These are phyloP conservation scores for Neofusicoccum cordaticola DNA, from an alignment of 2,329 filamentous ascomycete species.

Conservation along the genomic window DNA sequence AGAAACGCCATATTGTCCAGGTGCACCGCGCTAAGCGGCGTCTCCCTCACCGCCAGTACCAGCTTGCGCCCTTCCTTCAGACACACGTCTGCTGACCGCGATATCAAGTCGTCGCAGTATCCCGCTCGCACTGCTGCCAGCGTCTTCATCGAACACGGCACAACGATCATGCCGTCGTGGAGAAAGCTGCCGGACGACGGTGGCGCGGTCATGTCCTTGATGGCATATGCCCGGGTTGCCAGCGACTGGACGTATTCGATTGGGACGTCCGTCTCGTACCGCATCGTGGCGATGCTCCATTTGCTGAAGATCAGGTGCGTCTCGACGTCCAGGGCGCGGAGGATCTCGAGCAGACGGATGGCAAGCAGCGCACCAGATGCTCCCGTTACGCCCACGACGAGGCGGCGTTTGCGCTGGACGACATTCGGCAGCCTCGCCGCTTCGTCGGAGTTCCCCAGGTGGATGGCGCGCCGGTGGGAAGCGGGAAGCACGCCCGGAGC, in stretches of 20 bases:
- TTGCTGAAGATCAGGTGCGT: slow-evolving; percentile 45
- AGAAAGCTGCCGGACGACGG: slow-evolving; percentile 47
- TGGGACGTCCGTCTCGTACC: slow-evolving; percentile 20
- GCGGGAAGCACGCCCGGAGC: no score
- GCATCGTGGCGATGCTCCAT: slow-evolving; percentile 41
- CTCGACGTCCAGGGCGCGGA: slow-evolving; percentile 46
- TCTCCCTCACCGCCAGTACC: slow-evolving; percentile 44
- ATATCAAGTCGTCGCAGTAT: slow-evolving; percentile 46
- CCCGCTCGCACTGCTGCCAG: slow-evolving; percentile 43
- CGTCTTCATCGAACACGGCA: slow-evolving; percentile 51
- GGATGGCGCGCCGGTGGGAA: no score
- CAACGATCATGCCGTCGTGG: slow-evolving; percentile 48
- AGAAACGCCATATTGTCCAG: slow-evolving; percentile 44
- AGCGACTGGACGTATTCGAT: slow-evolving; percentile 12
- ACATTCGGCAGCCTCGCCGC: background rate
- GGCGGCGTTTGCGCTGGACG: slow-evolving; percentile 26
- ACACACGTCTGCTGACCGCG: slow-evolving; percentile 46
- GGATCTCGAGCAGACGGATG: slow-evolving; percentile 41
- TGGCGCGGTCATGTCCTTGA: slow-evolving; percentile 45
- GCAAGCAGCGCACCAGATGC: slow-evolving; percentile 48
- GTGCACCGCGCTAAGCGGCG: slow-evolving; percentile 48
- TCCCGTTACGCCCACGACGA: slow-evolving; percentile 51
- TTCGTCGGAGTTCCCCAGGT: no score
- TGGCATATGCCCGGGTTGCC: slow-evolving; percentile 31
- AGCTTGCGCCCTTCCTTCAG: slow-evolving; percentile 45